Evolutionary conservation across 495 filamentous ascomycete species (phyloP), one percentile per base, ranked within the genome.

Genomic region (Copromyces sp.): DNA sequence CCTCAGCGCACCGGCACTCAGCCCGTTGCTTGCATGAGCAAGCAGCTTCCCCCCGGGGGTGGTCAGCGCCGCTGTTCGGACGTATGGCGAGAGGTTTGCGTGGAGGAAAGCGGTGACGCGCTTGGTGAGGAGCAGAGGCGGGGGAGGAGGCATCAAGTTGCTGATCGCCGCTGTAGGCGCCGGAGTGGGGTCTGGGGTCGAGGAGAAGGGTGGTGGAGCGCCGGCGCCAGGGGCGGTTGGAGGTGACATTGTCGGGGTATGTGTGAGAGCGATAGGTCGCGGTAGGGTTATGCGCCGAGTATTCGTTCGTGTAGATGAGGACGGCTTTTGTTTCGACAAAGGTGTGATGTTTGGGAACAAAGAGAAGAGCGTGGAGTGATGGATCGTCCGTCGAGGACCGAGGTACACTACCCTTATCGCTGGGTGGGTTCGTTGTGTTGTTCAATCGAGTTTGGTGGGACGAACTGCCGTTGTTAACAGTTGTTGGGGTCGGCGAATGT

Each of bases 11-110:
- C 76, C 73, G 47, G 84, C 83, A 45, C 81, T 76, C 53, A 83
- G 75, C 29, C 53, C 53, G 41, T 76, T 75, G 61, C 81, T 83
- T 8, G 84, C 84, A 73, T 86, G 83, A 35, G 84, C 82, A 76
- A 86, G 83, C 69, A 86, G 82, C 71, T 83, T 83, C 71, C 84
- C 84, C n/a, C 79, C 79, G 16, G 81, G 80, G 8, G 84, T 85
- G 39, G 83, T 84, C 53, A 86, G 80, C 61, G 82, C 82, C 35
- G 80, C 79, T 4, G 81, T 81, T 73, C 80, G 81, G 61, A 86
- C 75, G 68, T 80, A 79, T 39, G 82, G 70, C 4, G 80, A 81
- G n/a, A 83, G 81, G 76, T 85, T 84, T 39, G 81, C 80, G 75
- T 77, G 81, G n/a, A 86, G 82, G 77, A 86, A 86, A 40, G 83